Evolutionary conservation across 257 asterid species (phyloP).

Genomic region (Solanum tacnaense): DNA sequence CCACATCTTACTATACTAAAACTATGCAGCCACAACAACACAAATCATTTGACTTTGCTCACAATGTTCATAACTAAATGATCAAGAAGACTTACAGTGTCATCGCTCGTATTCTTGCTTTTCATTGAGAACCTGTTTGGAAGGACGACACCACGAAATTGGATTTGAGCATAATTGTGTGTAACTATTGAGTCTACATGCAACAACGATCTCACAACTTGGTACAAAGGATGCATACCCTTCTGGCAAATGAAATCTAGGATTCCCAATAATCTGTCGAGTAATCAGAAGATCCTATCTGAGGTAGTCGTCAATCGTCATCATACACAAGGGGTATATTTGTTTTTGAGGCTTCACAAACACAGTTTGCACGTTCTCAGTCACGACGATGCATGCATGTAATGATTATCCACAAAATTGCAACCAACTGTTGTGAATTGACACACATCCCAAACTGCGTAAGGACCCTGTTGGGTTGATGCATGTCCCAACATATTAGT

Average conservation of each 20-base stretch:
- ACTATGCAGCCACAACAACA: background rate
- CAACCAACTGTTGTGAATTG: slow-evolving; percentile 49
- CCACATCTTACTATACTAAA: background rate
- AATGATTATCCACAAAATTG: slow-evolving; percentile 43
- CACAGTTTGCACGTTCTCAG: slow-evolving; percentile 18
- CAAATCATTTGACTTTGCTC: background rate
- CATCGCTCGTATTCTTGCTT: background rate
- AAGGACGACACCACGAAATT: background rate
- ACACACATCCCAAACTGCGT: slow-evolving; percentile 61
- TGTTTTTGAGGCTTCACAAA: slow-evolving; percentile 27
- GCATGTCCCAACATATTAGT: slow-evolving; percentile 67
- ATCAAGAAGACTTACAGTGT: background rate
- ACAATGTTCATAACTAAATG: background rate
- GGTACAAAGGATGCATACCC: slow-evolving; percentile 60
- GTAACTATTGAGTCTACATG: background rate
- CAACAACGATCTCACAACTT: slow-evolving; percentile 31
- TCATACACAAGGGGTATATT: slow-evolving; percentile 50
- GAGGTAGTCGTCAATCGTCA: slow-evolving; percentile 61
- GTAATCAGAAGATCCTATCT: slow-evolving; percentile 42
- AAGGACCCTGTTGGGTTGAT: slow-evolving; percentile 59
- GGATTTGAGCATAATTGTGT: background rate
- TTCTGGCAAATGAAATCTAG: slow-evolving; percentile 42
- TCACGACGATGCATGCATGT: background rate
- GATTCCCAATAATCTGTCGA: slow-evolving; percentile 50
- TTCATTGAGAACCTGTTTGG: background rate